Base-by-base conservation (phyloP, 768 basidiomycete species). In the Termitomyces sp. region DNA sequence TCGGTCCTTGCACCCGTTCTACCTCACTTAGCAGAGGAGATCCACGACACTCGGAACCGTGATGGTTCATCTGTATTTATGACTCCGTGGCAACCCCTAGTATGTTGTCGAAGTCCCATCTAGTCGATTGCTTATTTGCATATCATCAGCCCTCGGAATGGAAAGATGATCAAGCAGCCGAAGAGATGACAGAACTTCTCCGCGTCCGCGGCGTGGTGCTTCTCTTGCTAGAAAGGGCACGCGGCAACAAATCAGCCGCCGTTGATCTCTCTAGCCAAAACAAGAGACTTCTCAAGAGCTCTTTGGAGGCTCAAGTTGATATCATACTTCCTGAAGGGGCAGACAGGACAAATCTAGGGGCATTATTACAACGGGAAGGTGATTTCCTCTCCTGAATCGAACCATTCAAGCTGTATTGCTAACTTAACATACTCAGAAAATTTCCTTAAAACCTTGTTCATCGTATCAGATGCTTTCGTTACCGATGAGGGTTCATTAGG, bases 11-110 rank as follows among this genome's bases (percentile, higher is more conserved):
- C 92, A 0, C 96, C 96, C 0, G 84, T 98, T 25, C 75, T 92
- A 2, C 96, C 96, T 9, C 90, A 96, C 64, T 80, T 97, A 5
- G 89, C 92, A 0, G 94, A 97, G 69, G 96, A 98, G 68, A 83
- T 95, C 52, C 79, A 90, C 61, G 76, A 80, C 27, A 70, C 75
- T 22, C 60, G 68, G 66, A 66, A 71, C 44, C 60, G 64, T 5
- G 65, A 74, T 29, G 66, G 60, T 0, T 66, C 65, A 0, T 94
- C 91, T 0, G 78, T 91, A n/a, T 96, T 94, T 63, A 73, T 74
- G 56, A 76, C 73, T 3, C 73, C 70, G n/a, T 96, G 94, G 94
- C 64, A 60, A 41, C 78, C 83, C 22, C 63, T 91, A 56, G 94
- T 92, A 61, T 32, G 85, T 70, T 23, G 25, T 32, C 33, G 35